phyloP scores from a whole-genome alignment of 352 stramenopile genomes.

The Pythium dissotocum region DNA sequence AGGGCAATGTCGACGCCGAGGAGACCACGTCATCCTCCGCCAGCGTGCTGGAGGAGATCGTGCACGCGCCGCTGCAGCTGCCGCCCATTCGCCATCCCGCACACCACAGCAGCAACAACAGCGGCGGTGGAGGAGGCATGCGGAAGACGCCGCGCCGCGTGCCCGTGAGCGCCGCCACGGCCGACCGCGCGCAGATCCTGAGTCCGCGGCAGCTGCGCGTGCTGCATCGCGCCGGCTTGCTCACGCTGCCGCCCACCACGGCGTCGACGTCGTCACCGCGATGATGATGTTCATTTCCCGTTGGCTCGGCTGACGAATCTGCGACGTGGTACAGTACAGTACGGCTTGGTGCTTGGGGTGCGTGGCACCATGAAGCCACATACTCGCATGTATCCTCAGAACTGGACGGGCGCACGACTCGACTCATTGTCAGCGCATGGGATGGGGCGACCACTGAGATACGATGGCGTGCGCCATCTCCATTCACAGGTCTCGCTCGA shows the following conservation, averaged over 20 bases:
- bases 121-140: background rate
- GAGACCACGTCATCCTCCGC: background rate
- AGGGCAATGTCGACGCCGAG: constrained; percentile 8
- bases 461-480: background rate
- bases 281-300: background rate
- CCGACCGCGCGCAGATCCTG: constrained; percentile 32
- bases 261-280: background rate
- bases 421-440: background rate
- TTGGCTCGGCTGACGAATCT: background rate
- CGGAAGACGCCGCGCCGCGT: constrained; percentile 32
- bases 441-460: background rate
- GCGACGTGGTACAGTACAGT: background rate
- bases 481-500: background rate
- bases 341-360: constrained; percentile 3
- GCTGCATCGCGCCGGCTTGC: constrained; percentile 11
- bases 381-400: background rate
- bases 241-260: background rate
- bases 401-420: background rate
- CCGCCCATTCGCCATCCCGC: constrained; percentile 9
- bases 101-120: background rate
- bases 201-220: constrained; percentile 33
- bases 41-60: constrained; percentile 26
- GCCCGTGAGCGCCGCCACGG: constrained; percentile 25
- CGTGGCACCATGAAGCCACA: background rate
- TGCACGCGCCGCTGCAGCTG: constrained; percentile 24